Percentiles rank a stretch among this genome's conserved stretches.
Evolutionary conservation across 208 protist species (phyloP).

Genomic region (Leishmania major): DNA sequence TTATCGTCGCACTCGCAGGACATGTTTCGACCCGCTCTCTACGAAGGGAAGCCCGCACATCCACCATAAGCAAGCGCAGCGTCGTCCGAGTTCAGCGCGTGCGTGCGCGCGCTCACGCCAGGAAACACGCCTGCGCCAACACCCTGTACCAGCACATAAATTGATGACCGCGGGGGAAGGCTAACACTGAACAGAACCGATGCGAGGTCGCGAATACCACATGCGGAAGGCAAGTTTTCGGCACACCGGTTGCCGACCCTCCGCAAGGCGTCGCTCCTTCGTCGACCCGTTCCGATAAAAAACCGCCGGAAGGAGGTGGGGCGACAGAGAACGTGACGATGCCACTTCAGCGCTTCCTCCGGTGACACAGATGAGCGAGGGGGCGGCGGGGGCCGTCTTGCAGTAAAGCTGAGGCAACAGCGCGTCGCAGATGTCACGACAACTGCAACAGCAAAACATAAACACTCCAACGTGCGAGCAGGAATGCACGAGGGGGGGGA

Average conservation of each 20-base stretch:
- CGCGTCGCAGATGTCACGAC: not conserved
- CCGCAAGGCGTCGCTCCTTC: not conserved
- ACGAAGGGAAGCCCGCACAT: not conserved
- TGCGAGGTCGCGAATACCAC: not conserved
- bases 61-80: not conserved
- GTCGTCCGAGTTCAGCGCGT: not conserved
- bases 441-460: not conserved
- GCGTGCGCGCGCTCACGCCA: not conserved
- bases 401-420: not conserved
- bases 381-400: not conserved
- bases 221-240: not conserved
- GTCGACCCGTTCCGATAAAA: not conserved
- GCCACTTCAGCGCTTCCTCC: not conserved
- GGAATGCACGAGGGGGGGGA: too few species aligned
- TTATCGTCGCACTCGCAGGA: conserved; percentile 13
- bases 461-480: not conserved
- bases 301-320: not conserved
- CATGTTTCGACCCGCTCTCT: conserved; percentile 7
- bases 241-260: not conserved
- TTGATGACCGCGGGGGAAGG: not conserved
- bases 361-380: not conserved
- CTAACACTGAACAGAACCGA: not conserved
- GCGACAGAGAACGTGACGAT: not conserved
- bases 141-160: not conserved
- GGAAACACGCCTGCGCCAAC: not conserved